Conservation (phyloP, 2,329 filamentous ascomycete species). For the Claviceps maximensis region DNA sequence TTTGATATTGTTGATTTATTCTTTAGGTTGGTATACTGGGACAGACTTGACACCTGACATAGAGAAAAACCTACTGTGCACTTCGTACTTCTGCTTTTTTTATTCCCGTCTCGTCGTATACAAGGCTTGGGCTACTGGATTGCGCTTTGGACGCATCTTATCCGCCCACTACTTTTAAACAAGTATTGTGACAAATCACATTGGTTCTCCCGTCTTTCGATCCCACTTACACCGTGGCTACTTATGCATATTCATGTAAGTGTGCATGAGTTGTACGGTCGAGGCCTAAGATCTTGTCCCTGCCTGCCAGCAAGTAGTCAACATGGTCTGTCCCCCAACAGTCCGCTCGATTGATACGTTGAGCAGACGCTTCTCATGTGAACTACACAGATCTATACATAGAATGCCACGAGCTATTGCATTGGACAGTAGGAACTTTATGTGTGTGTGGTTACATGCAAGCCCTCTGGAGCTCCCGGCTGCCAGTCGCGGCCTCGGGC, state of each 20-base stretch:
- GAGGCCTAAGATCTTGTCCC: neutral
- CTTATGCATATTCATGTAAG: slow-evolving; percentile 3
- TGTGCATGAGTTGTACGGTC: slow-evolving; percentile 4
- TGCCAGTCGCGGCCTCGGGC: neutral
- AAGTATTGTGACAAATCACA: slow-evolving; percentile 4
- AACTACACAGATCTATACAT: neutral
- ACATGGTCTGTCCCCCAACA: neutral
- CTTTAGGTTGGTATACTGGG: neutral
- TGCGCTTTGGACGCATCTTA: neutral
- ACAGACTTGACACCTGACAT: neutral
- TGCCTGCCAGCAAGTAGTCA: neutral
- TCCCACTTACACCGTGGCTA: slow-evolving; percentile 1
- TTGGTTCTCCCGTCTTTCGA: neutral
- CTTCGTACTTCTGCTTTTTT: neutral
- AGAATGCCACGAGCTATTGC: slow-evolving; percentile 1
- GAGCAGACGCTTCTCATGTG: neutral
- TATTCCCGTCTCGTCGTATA: neutral
- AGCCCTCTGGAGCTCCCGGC: neutral
- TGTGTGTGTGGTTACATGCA: slow-evolving; percentile 4
- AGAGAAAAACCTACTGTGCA: neutral
- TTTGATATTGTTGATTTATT: neutral
- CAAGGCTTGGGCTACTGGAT: neutral
- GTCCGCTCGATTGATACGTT: neutral
- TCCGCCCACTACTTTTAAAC: neutral
- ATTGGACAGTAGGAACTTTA: neutral